Evolutionary conservation across 176 grass and related monocot genomes (phyloP), one percentile per base, ranked within the genome.

Genomic region (Phragmites australis): DNA sequence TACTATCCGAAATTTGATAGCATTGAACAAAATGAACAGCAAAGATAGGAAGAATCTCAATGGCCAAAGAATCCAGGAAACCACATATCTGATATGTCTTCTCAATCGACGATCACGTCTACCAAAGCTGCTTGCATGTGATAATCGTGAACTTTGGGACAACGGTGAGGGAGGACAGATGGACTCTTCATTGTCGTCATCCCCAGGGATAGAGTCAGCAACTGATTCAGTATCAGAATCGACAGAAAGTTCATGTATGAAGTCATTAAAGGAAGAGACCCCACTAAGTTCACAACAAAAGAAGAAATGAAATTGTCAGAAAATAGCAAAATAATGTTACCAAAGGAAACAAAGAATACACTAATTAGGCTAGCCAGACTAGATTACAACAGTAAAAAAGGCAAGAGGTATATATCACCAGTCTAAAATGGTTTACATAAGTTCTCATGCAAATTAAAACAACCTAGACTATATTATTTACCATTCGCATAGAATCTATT

Each of bases 11-110:
- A 73, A 92, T 66, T 87, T 90, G 54, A 90, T 70, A 71, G 70
- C 87, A 76, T 88, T 75, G 61, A 90, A 91, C 71, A 97, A n/a
- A 59, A 88, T 70, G 65, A 81, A 27, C 52, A 89, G 54, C 70
- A 89, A 67, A 54, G 83, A 94, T 66, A 94, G 39, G 66, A 91
- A 51, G 75, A 91, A 53, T 65, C 78, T 92, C 37, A 81, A 79
- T 70, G 92, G 92, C 92, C 92, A 98, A 61, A 98, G 65, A 77
- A 98, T 87, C 90, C 95, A 98, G 41, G 92, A 93, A 79, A 98
- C 29, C 49, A 78, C 57, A 74, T 88, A 85, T 88, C 76, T 92
- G 59, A 98, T 68, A 79, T 82, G 64, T 16, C 92, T 87, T 68
- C 85, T 84, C 32, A 89, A 46, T 43, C 81, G 75, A 32, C 90